These are phyloP conservation scores for Neopestalotiopsis sp. DNA, from an alignment of 2,329 filamentous ascomycete genomes.

Conservation along the genomic window DNA sequence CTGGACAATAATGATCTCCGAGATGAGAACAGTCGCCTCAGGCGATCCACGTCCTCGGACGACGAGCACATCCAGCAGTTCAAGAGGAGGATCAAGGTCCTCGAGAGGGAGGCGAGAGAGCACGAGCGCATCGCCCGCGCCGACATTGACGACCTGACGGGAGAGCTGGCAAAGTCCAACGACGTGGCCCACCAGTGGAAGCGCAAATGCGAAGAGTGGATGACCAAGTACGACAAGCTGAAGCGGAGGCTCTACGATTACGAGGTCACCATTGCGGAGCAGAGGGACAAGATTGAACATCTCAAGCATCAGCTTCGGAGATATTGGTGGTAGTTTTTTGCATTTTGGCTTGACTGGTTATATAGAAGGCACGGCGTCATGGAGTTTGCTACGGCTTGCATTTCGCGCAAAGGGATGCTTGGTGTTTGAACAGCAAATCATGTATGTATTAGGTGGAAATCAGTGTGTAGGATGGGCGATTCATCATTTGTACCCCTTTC, in stretches of 20 bases:
- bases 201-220: constrained; percentile 22
- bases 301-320: constrained; percentile 16
- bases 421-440: not conserved
- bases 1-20: constrained; percentile 25
- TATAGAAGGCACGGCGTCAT: not conserved
- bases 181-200: constrained; percentile 22
- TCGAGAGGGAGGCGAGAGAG: constrained; percentile 28
- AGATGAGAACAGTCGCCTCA: constrained; percentile 13
- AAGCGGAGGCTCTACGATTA: constrained; percentile 20
- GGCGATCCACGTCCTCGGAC: constrained; percentile 22
- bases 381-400: not conserved
- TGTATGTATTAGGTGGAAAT: not conserved
- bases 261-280: constrained; percentile 18
- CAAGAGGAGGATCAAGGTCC: constrained; percentile 25
- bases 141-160: constrained; percentile 14
- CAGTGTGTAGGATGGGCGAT: not conserved
- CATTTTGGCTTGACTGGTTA: constrained; percentile 17
- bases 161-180: constrained; percentile 27
- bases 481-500: not conserved
- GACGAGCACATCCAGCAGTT: constrained; percentile 24
- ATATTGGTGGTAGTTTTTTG: constrained; percentile 21
- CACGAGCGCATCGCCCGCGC: constrained; percentile 22
- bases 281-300: constrained; percentile 24
- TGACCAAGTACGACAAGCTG: constrained; percentile 20
- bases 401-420: not conserved